Evolutionary conservation across 352 stramenopile genomes (phyloP), one percentile per base, ranked within the genome.

Genomic region (Phytophthora vignae): DNA sequence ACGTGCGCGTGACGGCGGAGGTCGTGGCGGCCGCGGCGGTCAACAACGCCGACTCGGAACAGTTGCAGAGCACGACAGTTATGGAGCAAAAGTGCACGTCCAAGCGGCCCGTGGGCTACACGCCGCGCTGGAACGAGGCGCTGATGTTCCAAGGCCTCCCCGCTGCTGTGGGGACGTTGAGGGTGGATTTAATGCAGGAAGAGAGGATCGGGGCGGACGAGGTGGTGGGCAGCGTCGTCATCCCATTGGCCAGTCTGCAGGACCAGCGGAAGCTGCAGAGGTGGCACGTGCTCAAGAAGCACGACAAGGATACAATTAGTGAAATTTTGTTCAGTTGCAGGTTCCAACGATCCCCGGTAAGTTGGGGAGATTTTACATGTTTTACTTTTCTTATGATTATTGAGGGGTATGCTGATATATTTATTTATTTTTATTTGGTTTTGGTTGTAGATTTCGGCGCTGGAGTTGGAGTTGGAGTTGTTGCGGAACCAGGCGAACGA

Each of bases 401-500:
- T 29, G 27, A 8, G 40, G 12, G 40, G 4, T 19, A 48, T 17
- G 40, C 12, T 10, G 40, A 21, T 19, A 48, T 19, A 22, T 49
- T 49, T 55, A 22, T 31, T 55, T 72, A 54, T 29, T 38, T 31
- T 49, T 72, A 54, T 29, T 29, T 44, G 2, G 9, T 29, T 29
- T 29, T 66, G 50, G 31, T 22, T 52, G 56, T 52, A 91, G 84
- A 85, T 90, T 49, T 85, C 76, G 17, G 76, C 79, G 3, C 49
- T 90, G 21, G 77, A 89, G 57, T 62, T 89, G 19, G 82, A 90
- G 25, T 60, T 83, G 12, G 80, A 89, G 49, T 60, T 92, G 40
- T 60, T 90, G 36, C 81, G 88, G 59, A 92, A 90, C 42, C 84
- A 92, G 68, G 71, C 82, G 19, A 81, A 77, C 27, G 84, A 92